Evolutionary conservation across 1,284 basidiomycete species (phyloP), one percentile per base, ranked within the genome.

Genomic region (Stygiomarasmius scandens): DNA sequence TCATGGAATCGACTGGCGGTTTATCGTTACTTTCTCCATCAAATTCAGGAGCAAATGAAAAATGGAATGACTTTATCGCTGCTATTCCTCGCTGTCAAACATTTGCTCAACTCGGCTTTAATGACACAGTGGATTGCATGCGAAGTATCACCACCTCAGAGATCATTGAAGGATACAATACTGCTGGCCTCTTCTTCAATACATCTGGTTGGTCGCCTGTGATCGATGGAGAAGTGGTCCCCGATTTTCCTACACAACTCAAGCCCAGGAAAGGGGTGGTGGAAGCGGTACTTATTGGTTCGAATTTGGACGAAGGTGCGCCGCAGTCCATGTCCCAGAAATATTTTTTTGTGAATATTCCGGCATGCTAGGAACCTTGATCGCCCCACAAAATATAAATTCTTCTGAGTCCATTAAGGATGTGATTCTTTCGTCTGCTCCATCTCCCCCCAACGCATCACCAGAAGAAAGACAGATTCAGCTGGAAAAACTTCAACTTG

Each of bases 251-350:
- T 1, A 79, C 77, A 1, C 64, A 58, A n/a, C 58, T 80, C n/a
- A 41, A 16, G 16, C 69, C 74, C 11, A 52, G 65, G 0, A 52
- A 57, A 27, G 75, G 77, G 0, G 59, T 66, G 6, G 80, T 79
- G 58, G 69, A 76, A 2, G 61, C 66, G 3, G 49, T 82, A 2
- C 79, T 81, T 1, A 78, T 80, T 20, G 80, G 81, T 3, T 78
- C 77, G 1, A 75, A 74, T 58, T 65, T 77, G 4, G 80, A 82
- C 57, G 80, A 83, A 69, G 79, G 81, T 78, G 43, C 22, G 62
- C 46, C 6, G 5, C 6, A 32, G 5, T 12, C 12, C 29, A 32
- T 12, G 29, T 6, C 12, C 12, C 29, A 32, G 12, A 32, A 32
- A 32, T 6, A 12, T 12, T 8, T 10, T 16, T 0, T 25, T 41